A percentile compares a stretch with the other conserved stretches of the same genome.
phyloP scores from a whole-genome alignment of 345 rosid species.

The Pugionium dolabratum region DNA sequence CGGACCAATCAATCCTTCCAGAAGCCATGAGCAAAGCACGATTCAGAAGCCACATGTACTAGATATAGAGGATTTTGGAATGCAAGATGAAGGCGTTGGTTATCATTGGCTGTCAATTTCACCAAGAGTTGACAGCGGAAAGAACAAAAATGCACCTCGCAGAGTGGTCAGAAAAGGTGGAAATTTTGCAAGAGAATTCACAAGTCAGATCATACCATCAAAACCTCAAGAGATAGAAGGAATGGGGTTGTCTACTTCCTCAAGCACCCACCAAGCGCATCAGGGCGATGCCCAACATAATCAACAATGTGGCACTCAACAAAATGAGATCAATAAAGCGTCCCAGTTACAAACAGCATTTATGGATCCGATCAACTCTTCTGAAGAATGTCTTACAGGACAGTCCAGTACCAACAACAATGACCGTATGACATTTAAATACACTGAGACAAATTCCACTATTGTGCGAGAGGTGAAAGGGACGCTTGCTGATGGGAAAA shows the following conservation, averaged over 20 bases:
- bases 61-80: conserved; percentile 47
- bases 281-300: conserved; percentile 36
- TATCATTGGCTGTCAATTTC: conserved; percentile 51
- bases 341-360: conserved; percentile 35
- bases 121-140: conserved; percentile 41
- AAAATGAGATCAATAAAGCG: conserved; percentile 38
- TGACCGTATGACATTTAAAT: conserved; percentile 34
- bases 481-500: conserved; percentile 47
- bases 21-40: conserved; percentile 35
- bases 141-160: conserved; percentile 34
- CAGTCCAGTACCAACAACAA: conserved; percentile 42
- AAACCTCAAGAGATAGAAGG: conserved; percentile 33
- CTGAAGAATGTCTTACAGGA: conserved; percentile 35
- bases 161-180: conserved; percentile 34
- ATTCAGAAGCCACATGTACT: conserved; percentile 37
- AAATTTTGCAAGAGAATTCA: conserved; percentile 26
- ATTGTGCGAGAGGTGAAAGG: conserved; percentile 51
- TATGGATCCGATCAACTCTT: conserved; percentile 33
- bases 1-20: conserved; percentile 34
- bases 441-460: conserved; percentile 38
- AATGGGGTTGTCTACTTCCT: conserved; percentile 21
- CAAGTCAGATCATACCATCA: conserved; percentile 33
- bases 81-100: conserved; percentile 47
- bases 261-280: conserved; percentile 35
- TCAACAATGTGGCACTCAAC: conserved; percentile 38